These are phyloP conservation scores for Phytophthora constricta DNA, from an alignment of 352 stramenopile species.

Conservation along the genomic window DNA sequence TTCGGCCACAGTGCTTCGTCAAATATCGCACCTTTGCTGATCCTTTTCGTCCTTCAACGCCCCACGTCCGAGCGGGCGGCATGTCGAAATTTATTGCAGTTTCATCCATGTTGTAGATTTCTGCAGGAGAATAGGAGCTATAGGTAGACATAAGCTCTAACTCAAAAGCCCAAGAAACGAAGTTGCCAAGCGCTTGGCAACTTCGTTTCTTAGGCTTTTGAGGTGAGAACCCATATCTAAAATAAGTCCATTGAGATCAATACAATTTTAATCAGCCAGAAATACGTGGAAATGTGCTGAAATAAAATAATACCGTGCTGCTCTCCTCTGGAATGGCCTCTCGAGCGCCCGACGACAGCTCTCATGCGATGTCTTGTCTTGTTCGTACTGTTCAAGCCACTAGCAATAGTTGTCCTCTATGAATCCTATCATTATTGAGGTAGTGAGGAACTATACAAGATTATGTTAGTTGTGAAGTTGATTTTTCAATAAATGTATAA, in stretches of 20 bases:
- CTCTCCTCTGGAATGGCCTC: neutral
- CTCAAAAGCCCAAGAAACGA: too few relatives aligned
- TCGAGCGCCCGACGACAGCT: neutral
- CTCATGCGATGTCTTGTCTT: neutral
- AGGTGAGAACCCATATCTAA: neutral
- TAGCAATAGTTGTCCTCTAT: neutral
- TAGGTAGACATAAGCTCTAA: slow-evolving; percentile 7
- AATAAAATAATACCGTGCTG: neutral
- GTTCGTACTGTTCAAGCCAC: neutral
- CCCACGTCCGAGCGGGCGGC: neutral
- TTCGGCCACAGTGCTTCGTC: slow-evolving; percentile 7
- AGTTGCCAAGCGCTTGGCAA: neutral
- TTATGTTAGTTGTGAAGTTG: neutral
- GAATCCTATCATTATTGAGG: neutral
- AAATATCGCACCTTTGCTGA: slow-evolving; percentile 3
- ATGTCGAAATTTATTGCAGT: slow-evolving; percentile 8
- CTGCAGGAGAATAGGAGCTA: neutral
- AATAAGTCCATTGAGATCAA: neutral
- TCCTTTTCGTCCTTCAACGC: neutral
- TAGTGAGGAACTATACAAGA: neutral
- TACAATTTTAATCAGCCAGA: neutral
- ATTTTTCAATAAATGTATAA: neutral
- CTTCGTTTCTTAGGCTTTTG: neutral
- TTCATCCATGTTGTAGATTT: slow-evolving; percentile 17
- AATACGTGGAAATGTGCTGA: neutral